Percentiles rank a stretch among this genome's conserved stretches.
Evolutionary conservation across 768 basidiomycete species (phyloP).

Genomic region (Trichaptum fuscoviolaceum): DNA sequence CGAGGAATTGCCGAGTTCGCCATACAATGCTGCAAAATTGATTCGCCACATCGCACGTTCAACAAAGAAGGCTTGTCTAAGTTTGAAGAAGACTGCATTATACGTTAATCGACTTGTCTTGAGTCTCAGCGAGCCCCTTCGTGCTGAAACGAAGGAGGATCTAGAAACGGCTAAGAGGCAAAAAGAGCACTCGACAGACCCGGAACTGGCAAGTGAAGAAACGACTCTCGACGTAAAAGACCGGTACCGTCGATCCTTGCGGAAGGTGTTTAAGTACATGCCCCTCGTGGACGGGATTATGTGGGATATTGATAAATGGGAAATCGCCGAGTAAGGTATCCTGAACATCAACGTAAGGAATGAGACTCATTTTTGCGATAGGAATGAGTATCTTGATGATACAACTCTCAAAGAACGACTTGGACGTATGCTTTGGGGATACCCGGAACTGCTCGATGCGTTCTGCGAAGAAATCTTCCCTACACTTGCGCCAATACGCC

Average conservation of each 20-base stretch:
- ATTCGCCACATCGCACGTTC: not conserved
- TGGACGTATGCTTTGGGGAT: not conserved
- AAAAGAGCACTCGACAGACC: not conserved
- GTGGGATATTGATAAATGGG: not conserved
- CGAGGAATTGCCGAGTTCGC: not conserved
- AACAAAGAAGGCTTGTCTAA: not conserved
- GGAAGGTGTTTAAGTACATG: not conserved
- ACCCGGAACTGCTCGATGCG: not conserved
- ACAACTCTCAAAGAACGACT: not conserved
- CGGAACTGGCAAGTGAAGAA: not conserved
- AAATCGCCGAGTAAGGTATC: not conserved
- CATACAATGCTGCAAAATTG: not conserved
- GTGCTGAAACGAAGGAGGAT: not conserved
- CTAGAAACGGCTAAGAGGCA: not conserved
- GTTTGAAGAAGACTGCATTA: not conserved
- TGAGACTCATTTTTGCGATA: not conserved
- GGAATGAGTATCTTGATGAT: not conserved
- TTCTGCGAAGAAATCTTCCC: not conserved
- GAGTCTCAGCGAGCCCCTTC: not conserved
- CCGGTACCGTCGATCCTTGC: not conserved
- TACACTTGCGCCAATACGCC: not conserved
- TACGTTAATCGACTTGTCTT: not conserved
- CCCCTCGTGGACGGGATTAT: not conserved
- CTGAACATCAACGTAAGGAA: not conserved
- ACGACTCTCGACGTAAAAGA: not conserved